phyloP scores from a whole-genome alignment of 345 rosid species.

The Lagerstroemia speciosa region DNA sequence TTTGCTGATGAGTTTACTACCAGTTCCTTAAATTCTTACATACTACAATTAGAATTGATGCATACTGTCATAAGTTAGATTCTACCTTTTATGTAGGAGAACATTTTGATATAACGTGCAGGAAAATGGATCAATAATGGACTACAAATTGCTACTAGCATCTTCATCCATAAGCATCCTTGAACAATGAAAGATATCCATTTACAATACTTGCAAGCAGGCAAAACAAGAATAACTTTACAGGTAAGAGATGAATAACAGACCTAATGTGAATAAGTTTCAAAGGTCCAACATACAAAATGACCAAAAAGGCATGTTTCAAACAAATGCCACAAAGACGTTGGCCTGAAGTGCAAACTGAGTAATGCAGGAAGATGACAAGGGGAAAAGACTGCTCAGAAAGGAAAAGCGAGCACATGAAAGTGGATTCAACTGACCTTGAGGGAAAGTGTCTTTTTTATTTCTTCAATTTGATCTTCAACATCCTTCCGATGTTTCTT shows the following conservation, averaged over 20 bases:
- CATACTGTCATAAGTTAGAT: not conserved
- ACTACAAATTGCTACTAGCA: not conserved
- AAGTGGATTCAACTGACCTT: conserved; percentile 77
- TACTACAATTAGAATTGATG: not conserved
- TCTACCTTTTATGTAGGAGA: not conserved
- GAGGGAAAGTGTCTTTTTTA: conserved; percentile 68
- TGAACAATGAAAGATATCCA: not conserved
- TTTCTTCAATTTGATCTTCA: conserved; percentile 71
- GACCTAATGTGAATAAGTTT: not conserved
- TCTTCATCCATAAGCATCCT: not conserved
- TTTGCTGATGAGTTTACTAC: not conserved
- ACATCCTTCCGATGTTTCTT: conserved; percentile 75
- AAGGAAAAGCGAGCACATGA: not conserved
- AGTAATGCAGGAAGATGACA: not conserved
- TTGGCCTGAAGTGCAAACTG: not conserved
- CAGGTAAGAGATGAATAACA: not conserved
- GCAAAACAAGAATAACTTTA: not conserved
- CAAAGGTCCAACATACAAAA: not conserved
- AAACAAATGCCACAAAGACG: not conserved
- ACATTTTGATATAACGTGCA: not conserved
- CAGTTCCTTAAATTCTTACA: not conserved
- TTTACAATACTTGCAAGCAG: not conserved
- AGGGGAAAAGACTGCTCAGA: not conserved
- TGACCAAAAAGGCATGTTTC: not conserved
- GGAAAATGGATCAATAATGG: not conserved